These are phyloP conservation scores for Phytophthora capsici DNA, from an alignment of 352 stramenopile genomes.

Conservation along the genomic window DNA sequence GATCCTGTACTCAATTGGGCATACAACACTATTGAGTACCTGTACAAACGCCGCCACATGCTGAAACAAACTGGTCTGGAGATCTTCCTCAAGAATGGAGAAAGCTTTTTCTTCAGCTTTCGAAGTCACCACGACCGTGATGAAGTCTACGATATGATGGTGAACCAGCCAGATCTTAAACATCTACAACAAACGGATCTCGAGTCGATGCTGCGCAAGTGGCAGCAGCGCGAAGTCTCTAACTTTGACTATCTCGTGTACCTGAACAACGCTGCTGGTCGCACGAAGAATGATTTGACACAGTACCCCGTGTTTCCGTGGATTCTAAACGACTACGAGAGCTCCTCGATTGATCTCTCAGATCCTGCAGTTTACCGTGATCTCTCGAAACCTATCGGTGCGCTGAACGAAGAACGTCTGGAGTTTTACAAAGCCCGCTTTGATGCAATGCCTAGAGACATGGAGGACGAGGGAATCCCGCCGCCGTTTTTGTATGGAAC, in stretches of 20 bases:
- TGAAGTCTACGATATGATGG: slow-evolving; percentile 87
- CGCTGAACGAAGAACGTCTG: slow-evolving; percentile 90
- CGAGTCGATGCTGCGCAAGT: slow-evolving; percentile 83
- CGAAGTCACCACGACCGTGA: slow-evolving; percentile 73
- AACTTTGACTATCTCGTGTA: slow-evolving; percentile 95
- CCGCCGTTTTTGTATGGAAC: slow-evolving; percentile 99
- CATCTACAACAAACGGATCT: slow-evolving; percentile 68
- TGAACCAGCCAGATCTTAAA: slow-evolving; percentile 73
- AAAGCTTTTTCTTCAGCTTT: slow-evolving; percentile 88
- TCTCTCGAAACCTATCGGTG: slow-evolving; percentile 95
- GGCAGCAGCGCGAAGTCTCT: slow-evolving; percentile 88
- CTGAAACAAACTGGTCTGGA: slow-evolving; percentile 90
- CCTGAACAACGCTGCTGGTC: slow-evolving; percentile 88
- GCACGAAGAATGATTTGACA: slow-evolving; percentile 90
- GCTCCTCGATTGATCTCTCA: slow-evolving; percentile 81
- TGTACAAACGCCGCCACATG: slow-evolving; percentile 92
- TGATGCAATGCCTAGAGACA: slow-evolving; percentile 89
- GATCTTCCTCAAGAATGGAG: slow-evolving; percentile 75
- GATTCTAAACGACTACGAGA: slow-evolving; percentile 93
- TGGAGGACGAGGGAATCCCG: slow-evolving; percentile 80
- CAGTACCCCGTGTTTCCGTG: slow-evolving; percentile 99
- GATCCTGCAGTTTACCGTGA: slow-evolving; percentile 92
- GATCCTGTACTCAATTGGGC: slow-evolving; percentile 88
- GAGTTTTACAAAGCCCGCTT: slow-evolving; percentile 90
- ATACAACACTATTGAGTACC: slow-evolving; percentile 75